Conservation (phyloP, 768 basidiomycete genomes). For the Phanerodontia chrysosporium region DNA sequence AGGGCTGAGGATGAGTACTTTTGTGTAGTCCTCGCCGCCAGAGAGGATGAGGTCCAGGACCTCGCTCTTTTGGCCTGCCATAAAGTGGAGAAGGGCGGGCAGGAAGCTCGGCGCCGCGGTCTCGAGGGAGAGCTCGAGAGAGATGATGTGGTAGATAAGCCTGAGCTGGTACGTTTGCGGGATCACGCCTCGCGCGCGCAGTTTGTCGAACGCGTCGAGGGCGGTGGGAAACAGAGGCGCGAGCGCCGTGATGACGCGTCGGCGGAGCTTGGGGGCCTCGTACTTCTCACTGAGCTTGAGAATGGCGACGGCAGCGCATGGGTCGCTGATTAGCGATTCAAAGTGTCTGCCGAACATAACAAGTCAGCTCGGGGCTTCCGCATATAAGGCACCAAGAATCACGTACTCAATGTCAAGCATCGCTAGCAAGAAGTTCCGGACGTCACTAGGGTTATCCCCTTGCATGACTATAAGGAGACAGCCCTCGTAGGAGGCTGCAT, state of each 20-base stretch:
- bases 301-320: background rate
- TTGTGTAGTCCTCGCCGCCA: background rate
- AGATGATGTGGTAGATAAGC: background rate
- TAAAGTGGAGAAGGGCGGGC: background rate
- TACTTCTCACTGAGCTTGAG: slow-evolving; percentile 1
- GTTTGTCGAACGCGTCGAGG: background rate
- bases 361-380: background rate
- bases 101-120: background rate
- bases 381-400: background rate
- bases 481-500: background rate
- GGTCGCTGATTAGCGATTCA: background rate
- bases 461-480: background rate
- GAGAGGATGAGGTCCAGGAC: background rate
- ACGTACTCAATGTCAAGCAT: background rate
- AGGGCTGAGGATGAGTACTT: background rate
- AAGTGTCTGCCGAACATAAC: background rate
- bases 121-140: background rate
- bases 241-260: background rate
- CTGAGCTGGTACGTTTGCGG: background rate
- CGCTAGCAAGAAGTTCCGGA: background rate
- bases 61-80: background rate
- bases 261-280: background rate
- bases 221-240: background rate
- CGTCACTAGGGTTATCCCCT: background rate
- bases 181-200: background rate